Percentiles rank a stretch among this genome's conserved stretches.
Evolutionary conservation across 2,329 filamentous ascomycete species (phyloP).

Genomic region (Penicillium aurantiogriseum): DNA sequence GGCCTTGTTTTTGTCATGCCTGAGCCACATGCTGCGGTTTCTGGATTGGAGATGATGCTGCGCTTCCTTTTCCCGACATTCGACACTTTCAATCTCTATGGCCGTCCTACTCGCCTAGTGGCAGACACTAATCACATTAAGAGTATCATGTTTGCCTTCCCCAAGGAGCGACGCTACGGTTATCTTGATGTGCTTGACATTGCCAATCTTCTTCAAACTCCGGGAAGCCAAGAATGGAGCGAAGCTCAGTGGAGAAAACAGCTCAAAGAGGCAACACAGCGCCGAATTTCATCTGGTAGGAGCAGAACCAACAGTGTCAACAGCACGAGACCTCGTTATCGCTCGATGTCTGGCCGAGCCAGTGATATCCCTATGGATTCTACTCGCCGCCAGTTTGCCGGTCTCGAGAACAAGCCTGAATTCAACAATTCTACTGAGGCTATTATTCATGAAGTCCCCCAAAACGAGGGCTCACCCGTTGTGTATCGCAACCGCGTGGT

Average conservation of each 20-base stretch:
- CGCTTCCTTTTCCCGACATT: constrained; percentile 90
- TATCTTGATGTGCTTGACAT: constrained; percentile 90
- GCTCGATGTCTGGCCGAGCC: constrained; percentile 35
- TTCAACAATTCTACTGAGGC: constrained; percentile 40
- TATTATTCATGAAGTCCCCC: constrained; percentile 31
- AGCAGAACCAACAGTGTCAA: constrained; percentile 55
- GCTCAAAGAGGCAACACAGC: constrained; percentile 81
- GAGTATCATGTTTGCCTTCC: constrained; percentile 98
- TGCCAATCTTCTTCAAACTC: constrained; percentile 70
- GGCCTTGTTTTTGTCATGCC: constrained; percentile 99
- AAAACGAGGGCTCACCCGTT: constrained; percentile 19
- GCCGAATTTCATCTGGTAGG: constrained; percentile 37
- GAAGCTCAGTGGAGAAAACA: constrained; percentile 88
- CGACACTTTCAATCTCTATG: constrained; percentile 89
- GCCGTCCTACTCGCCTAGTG: constrained; percentile 79
- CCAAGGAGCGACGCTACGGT: constrained; percentile 79
- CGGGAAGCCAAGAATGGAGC: constrained; percentile 73
- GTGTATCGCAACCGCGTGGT: constrained; percentile 30
- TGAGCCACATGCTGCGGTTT: constrained; percentile 85
- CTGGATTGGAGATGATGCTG: constrained; percentile 92
- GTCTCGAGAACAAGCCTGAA: constrained; percentile 22
- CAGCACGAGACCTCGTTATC: constrained; percentile 50
- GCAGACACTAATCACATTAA: constrained; percentile 83
- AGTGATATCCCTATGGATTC: constrained; percentile 37
- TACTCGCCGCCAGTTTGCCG: constrained; percentile 20